Conservation (phyloP, 495 filamentous ascomycete genomes). For the Neurospora africana region DNA sequence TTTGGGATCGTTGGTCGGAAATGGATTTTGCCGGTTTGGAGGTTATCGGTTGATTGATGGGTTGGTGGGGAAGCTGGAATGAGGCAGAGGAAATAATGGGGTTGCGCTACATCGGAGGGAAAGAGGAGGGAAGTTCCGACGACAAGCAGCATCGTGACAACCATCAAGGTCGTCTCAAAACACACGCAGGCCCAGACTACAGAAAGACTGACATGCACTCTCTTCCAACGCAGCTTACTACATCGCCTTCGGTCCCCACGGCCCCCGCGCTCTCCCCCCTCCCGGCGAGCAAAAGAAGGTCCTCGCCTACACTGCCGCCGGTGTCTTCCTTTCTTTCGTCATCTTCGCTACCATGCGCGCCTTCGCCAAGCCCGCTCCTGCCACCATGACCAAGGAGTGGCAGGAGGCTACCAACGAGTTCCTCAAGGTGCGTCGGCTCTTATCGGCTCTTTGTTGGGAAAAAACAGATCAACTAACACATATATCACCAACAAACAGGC, state of each 20-base stretch:
- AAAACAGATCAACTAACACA: not conserved
- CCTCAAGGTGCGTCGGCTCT: conserved; percentile 52
- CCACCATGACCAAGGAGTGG: conserved; percentile 90
- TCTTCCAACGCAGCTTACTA: conserved; percentile 66
- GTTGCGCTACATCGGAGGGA: not conserved
- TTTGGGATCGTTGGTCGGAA: not conserved
- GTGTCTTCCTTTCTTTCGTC: conserved; percentile 47
- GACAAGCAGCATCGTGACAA: conserved; percentile 2
- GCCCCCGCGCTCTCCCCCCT: conserved; percentile 69
- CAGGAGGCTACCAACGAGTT: conserved; percentile 89
- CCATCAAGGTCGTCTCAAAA: conserved; percentile 4
- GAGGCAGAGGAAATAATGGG: not conserved
- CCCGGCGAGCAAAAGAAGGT: conserved; percentile 74
- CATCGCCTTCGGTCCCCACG: conserved; percentile 94
- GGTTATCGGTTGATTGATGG: not conserved
- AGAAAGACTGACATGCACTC: conserved; percentile 1
- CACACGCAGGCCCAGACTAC: not conserved
- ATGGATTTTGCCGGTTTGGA: not conserved
- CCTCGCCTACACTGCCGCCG: conserved; percentile 54
- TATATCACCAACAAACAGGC: conserved; percentile 32
- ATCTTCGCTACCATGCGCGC: conserved; percentile 55
- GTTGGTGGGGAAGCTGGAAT: not conserved
- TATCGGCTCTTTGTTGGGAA: not conserved
- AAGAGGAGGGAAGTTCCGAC: not conserved
- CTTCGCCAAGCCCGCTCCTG: conserved; percentile 58